Evolutionary conservation across 305 asterid genomes (phyloP).

Genomic region (Fraxinus xanthoxyloides): DNA sequence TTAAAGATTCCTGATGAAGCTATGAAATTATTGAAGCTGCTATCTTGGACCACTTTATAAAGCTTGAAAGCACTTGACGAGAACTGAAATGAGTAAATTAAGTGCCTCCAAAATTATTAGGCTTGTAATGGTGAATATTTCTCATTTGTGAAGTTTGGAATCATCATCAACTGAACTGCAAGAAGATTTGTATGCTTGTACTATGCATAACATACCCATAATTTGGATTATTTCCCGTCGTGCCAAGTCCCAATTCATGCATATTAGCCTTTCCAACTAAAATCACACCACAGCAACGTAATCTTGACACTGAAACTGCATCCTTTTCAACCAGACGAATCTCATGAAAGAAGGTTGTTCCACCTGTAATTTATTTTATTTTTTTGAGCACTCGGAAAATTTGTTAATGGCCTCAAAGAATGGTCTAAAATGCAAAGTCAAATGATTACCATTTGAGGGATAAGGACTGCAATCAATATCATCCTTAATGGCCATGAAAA

Average conservation of each 20-base stretch:
- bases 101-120: not conserved
- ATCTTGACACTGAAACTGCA: constrained; percentile 68
- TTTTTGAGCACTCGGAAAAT: constrained; percentile 19
- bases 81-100: not conserved
- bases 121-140: not conserved
- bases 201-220: constrained; percentile 58
- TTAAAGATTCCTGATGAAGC: not conserved
- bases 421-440: constrained; percentile 9
- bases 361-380: constrained; percentile 47
- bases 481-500: constrained; percentile 91
- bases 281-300: constrained; percentile 85
- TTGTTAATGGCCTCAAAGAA: constrained; percentile 15
- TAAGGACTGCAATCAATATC: constrained; percentile 89
- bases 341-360: constrained; percentile 86
- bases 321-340: constrained; percentile 67
- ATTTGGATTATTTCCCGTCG: constrained; percentile 93
- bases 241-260: constrained; percentile 96
- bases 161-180: not conserved
- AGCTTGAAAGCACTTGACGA: not conserved
- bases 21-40: not conserved
- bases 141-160: not conserved
- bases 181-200: not conserved
- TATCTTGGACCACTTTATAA: not conserved
- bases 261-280: constrained; percentile 98
- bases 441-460: constrained; percentile 71